Evolutionary conservation across 2,329 filamentous ascomycete genomes (phyloP).

Genomic region (Trichoderma atroviride): DNA sequence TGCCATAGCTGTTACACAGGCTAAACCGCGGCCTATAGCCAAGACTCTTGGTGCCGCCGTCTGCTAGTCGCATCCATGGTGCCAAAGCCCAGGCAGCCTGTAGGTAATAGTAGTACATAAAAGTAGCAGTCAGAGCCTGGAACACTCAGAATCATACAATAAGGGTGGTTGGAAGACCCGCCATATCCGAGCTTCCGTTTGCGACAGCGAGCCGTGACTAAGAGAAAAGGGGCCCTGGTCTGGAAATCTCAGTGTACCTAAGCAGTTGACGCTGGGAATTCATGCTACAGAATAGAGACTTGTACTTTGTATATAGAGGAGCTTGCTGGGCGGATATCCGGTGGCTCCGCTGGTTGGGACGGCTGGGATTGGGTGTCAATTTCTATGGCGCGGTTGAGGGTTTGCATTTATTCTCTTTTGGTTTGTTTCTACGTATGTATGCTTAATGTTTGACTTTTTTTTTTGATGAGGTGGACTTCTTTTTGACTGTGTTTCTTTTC

Average conservation of each 20-base stretch:
- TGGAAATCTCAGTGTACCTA: neutral
- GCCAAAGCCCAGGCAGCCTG: neutral
- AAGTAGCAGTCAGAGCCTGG: neutral
- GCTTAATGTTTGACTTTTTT: no score
- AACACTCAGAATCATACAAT: neutral
- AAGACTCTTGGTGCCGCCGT: neutral
- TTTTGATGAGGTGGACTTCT: neutral
- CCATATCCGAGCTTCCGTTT: constrained; percentile 23
- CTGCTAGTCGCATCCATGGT: neutral
- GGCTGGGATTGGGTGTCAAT: neutral
- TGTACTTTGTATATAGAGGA: neutral
- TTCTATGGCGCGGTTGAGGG: neutral
- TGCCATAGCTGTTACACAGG: neutral
- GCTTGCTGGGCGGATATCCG: neutral
- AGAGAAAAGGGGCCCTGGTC: constrained; percentile 18
- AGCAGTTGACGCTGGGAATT: neutral
- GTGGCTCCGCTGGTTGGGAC: constrained; percentile 10
- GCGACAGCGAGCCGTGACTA: constrained; percentile 11
- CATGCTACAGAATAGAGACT: neutral
- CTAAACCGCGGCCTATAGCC: neutral
- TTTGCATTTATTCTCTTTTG: neutral
- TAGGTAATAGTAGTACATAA: neutral
- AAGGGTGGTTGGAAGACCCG: constrained; percentile 1
- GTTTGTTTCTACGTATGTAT: neutral
- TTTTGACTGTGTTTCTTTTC: neutral